Conservation (phyloP, 169 alveolate species). For the Plasmodium fragile region DNA sequence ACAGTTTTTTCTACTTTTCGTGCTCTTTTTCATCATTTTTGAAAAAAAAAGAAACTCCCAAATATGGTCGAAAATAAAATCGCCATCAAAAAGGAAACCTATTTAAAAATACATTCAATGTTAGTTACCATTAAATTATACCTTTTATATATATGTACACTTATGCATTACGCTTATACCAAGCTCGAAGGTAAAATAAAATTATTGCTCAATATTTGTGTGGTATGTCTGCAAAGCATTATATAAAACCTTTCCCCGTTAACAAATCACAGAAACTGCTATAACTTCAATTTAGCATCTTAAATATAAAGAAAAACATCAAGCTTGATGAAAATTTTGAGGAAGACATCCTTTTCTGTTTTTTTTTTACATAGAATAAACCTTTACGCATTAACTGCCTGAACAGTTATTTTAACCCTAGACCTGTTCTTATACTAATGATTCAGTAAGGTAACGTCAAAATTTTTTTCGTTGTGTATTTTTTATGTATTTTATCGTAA, state of each 20-base stretch:
- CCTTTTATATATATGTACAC: background rate
- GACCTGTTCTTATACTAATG: background rate
- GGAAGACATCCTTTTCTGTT: background rate
- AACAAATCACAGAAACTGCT: background rate
- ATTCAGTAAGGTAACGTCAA: background rate
- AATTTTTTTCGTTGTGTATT: background rate
- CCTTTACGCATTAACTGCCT: background rate
- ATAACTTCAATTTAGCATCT: background rate
- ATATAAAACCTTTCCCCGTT: background rate
- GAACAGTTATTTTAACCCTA: constrained; percentile 4
- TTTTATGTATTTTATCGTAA: background rate
- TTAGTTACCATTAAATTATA: background rate
- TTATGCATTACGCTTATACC: background rate
- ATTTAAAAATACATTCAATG: background rate
- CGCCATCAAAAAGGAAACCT: background rate
- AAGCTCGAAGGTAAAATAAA: background rate
- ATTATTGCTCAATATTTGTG: background rate
- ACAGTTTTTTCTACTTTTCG: background rate
- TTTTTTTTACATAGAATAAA: constrained; percentile 1
- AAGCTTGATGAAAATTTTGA: background rate
- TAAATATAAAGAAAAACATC: background rate
- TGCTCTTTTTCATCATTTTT: background rate
- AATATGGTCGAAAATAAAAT: background rate
- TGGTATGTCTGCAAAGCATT: background rate
- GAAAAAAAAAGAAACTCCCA: constrained; percentile 1